Conservation (phyloP, 352 stramenopile genomes). For the Blastocystis sp. region DNA sequence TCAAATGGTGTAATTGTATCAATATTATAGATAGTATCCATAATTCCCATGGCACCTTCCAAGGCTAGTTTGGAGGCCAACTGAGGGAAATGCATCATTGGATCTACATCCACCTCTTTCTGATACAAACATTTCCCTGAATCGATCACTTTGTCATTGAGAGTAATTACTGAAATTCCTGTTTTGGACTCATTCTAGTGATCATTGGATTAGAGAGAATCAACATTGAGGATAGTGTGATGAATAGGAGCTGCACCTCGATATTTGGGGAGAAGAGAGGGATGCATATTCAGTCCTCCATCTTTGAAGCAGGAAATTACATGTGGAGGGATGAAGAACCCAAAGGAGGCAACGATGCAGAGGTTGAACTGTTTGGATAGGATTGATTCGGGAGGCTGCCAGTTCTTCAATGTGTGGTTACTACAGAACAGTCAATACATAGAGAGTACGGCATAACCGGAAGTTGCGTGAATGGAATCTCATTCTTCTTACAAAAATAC, state of each 20-base stretch:
- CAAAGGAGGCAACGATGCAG: constrained; percentile 57
- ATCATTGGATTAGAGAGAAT: neutral
- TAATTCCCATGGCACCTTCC: constrained; percentile 23
- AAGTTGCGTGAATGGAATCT: constrained; percentile 38
- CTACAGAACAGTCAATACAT: neutral
- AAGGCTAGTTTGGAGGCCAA: neutral
- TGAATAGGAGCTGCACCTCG: constrained; percentile 48
- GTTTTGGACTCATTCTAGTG: constrained; percentile 46
- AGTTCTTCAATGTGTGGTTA: constrained; percentile 46
- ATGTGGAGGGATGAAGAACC: constrained; percentile 56
- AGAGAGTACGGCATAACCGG: neutral
- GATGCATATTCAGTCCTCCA: constrained; percentile 62
- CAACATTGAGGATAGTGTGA: constrained; percentile 52
- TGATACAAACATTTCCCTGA: constrained; percentile 50
- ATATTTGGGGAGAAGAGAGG: constrained; percentile 60
- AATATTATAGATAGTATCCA: constrained; percentile 55
- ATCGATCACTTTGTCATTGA: constrained; percentile 56
- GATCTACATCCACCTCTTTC: constrained; percentile 23
- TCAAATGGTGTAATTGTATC: neutral
- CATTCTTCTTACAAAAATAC: constrained; percentile 46
- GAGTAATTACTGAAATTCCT: constrained; percentile 51
- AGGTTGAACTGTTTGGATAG: constrained; percentile 33
- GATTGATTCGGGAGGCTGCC: constrained; percentile 18
- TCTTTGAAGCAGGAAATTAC: constrained; percentile 51
- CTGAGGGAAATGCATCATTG: constrained; percentile 22